These are phyloP conservation scores for Rhodofomes roseus DNA, from an alignment of 1,284 basidiomycete species.

Conservation along the genomic window DNA sequence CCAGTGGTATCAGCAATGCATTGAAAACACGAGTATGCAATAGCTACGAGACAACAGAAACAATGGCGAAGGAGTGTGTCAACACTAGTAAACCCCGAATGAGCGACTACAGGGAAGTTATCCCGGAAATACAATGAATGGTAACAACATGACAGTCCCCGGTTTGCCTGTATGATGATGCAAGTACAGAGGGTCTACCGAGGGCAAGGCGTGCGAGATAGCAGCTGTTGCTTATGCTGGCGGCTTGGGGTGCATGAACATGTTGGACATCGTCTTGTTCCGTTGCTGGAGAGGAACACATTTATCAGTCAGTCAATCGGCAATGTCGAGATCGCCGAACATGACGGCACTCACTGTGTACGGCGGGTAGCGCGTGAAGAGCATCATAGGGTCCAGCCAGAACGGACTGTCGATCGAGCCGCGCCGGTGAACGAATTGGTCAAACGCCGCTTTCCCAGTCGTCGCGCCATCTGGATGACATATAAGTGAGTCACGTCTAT, in stretches of 20 bases:
- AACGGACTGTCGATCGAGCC: slow-evolving; percentile 55
- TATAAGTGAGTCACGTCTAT: neutral
- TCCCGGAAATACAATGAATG: neutral
- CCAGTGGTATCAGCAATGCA: neutral
- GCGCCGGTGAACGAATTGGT: slow-evolving; percentile 65
- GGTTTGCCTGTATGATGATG: neutral
- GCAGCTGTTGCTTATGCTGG: neutral
- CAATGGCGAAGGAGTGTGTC: neutral
- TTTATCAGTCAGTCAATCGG: neutral
- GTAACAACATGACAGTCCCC: neutral
- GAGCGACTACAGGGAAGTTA: neutral
- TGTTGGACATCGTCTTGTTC: neutral
- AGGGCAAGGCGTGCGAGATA: neutral
- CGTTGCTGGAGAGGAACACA: neutral
- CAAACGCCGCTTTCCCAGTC: slow-evolving; percentile 60
- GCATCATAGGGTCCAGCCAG: slow-evolving; percentile 39
- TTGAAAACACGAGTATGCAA: neutral
- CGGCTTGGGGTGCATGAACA: slow-evolving; percentile 2
- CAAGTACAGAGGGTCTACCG: neutral
- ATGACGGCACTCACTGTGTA: slow-evolving; percentile 14
- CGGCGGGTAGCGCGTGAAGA: slow-evolving; percentile 20
- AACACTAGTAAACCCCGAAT: neutral
- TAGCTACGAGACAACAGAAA: neutral
- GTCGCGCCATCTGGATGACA: slow-evolving; percentile 49
- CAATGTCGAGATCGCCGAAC: neutral